Evolutionary conservation across 352 stramenopile genomes (phyloP), one percentile per base, ranked within the genome.

Genomic region (Pythium rishiriense): DNA sequence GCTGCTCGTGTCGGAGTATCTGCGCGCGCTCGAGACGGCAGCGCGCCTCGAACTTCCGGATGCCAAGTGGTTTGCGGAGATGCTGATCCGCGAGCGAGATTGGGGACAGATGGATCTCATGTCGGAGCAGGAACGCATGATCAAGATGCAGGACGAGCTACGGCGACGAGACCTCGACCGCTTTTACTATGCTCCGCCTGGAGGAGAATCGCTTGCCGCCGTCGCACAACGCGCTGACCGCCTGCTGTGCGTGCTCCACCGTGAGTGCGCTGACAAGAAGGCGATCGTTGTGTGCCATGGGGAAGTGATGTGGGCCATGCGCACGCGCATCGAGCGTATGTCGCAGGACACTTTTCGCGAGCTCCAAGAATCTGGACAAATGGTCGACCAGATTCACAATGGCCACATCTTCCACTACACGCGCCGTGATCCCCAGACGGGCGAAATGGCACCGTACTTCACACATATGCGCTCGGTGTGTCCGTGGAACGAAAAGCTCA

Each of bases 91-190:
- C 21, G 88, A 96, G 70, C 87, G 88, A 1, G 88, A 96, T 64
- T 96, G 88, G 88, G 87, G 88, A 12, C 80, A 91, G 21, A 94
- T 94, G 87, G 88, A 96, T 62, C 79, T 96, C 59, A 94, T 94
- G 88, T 94, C 87, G 26, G 83, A 94, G 66, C 78, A 91, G 60
- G 86, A 96, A 54, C 83, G 87, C 31, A 86, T 93, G 53, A 70
- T 86, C 55, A 96, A 93, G 72, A 94, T 96, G 86, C 83, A 94
- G 59, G 81, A 93, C 69, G 87, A 96, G 68, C 76, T 96, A 42
- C 82, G 83, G 49, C 78, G 88, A 7, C 73, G 88, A 31, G 85
- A 95, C 59, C 69, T 94, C 22, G 86, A 95, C 66, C 77, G 87
- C 2, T 94, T 96, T 55, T 96, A 96, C 68, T 96, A 94, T 45